Evolutionary conservation across 768 basidiomycete species (phyloP).

Genomic region (Sarcomyxa edulis): DNA sequence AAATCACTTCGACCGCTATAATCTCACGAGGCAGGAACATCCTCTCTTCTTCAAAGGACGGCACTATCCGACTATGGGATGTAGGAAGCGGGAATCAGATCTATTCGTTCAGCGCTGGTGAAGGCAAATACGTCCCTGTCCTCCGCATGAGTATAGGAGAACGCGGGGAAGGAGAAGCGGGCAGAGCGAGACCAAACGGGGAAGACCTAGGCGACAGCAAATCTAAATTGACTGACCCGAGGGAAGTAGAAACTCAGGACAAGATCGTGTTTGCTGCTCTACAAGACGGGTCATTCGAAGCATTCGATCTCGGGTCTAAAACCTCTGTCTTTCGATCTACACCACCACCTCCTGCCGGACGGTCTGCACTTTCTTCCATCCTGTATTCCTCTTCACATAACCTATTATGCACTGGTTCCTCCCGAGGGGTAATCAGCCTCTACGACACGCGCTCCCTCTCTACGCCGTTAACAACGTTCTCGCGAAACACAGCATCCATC

Average conservation of each 20-base stretch:
- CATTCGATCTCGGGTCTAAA: constrained; percentile 48
- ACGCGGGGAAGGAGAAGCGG: constrained; percentile 19
- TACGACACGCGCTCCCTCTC: constrained; percentile 47
- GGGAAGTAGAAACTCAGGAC: constrained; percentile 41
- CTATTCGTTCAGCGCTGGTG: constrained; percentile 33
- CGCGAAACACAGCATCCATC: constrained; percentile 41
- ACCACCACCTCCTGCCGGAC: constrained; percentile 18
- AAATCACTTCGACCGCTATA: constrained; percentile 60
- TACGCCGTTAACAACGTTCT: constrained; percentile 34
- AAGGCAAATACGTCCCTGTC: constrained; percentile 31
- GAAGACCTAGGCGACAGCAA: too few species aligned
- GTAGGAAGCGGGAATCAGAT: constrained; percentile 49
- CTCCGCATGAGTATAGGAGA: constrained; percentile 40
- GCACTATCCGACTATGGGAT: constrained; percentile 70
- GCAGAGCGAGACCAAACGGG: constrained; percentile 9
- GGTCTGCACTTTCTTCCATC: constrained; percentile 33
- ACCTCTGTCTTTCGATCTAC: constrained; percentile 15
- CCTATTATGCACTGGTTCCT: constrained; percentile 56
- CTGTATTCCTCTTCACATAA: constrained; percentile 32
- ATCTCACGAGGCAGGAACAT: constrained; percentile 63
- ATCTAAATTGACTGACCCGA: constrained; percentile 21
- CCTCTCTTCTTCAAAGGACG: constrained; percentile 63
- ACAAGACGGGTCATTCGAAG: constrained; percentile 48
- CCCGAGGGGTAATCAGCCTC: constrained; percentile 46
- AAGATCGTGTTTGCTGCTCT: constrained; percentile 53